Percentiles rank a stretch among this genome's conserved stretches.
Conservation (phyloP, 2,329 filamentous ascomycete genomes). For the Metarhizium brunneum region DNA sequence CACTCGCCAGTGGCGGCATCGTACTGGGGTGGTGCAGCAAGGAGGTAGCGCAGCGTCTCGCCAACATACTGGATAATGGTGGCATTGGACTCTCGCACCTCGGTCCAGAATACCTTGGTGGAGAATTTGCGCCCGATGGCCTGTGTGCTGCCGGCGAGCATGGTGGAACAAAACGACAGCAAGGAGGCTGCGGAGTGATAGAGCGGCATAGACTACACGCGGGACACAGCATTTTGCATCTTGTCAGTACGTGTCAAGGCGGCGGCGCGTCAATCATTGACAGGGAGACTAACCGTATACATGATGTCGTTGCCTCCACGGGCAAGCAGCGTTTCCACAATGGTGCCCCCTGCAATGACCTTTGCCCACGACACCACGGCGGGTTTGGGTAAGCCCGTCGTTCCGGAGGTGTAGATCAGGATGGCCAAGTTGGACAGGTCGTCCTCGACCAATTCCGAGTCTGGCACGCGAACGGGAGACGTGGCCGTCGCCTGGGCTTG, state of each 20-base stretch:
- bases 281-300: slow-evolving; percentile 42
- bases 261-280: neutral
- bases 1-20: slow-evolving; percentile 56
- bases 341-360: slow-evolving; percentile 35
- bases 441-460: slow-evolving; percentile 44
- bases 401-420: slow-evolving; percentile 80
- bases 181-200: slow-evolving; percentile 76
- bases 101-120: slow-evolving; percentile 65
- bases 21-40: slow-evolving; percentile 53
- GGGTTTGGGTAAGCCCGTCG: slow-evolving; percentile 74
- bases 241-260: neutral
- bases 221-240: slow-evolving; percentile 18
- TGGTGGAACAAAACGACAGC: slow-evolving; percentile 54
- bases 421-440: slow-evolving; percentile 51
- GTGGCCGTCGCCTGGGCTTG: slow-evolving; percentile 44
- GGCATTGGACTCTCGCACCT: slow-evolving; percentile 60
- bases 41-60: slow-evolving; percentile 75
- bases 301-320: slow-evolving; percentile 57
- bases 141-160: slow-evolving; percentile 55
- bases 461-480: slow-evolving; percentile 45
- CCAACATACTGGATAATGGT: slow-evolving; percentile 82
- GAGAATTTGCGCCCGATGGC: slow-evolving; percentile 72
- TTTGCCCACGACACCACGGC: slow-evolving; percentile 70
- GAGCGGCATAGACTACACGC: slow-evolving; percentile 63
- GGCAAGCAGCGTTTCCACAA: slow-evolving; percentile 37